Evolutionary conservation across 495 filamentous ascomycete genomes (phyloP).

Genomic region (Xylaria intraflava): DNA sequence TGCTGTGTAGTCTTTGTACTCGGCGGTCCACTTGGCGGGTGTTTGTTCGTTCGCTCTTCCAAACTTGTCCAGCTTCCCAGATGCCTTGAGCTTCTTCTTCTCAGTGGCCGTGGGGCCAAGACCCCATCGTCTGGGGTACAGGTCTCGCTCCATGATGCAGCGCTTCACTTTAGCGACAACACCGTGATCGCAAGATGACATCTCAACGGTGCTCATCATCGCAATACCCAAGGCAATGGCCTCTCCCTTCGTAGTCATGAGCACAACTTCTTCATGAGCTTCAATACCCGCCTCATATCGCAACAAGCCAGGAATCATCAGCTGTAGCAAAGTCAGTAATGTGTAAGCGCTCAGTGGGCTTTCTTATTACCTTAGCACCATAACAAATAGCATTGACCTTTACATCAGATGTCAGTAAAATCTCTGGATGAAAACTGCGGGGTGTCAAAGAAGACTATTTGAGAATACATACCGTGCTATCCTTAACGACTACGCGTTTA

Average conservation of each 20-base stretch:
- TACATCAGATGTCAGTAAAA: constrained; percentile 19
- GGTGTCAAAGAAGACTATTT: background rate
- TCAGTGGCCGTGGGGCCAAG: constrained; percentile 81
- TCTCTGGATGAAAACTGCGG: background rate
- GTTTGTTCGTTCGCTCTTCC: constrained; percentile 87
- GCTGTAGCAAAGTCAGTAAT: background rate
- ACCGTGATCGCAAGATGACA: constrained; percentile 89
- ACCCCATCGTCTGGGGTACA: constrained; percentile 94
- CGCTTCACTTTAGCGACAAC: constrained; percentile 97
- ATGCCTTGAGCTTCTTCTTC: constrained; percentile 99
- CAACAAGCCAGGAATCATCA: constrained; percentile 82
- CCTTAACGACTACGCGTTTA: constrained; percentile 96
- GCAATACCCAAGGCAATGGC: constrained; percentile 93
- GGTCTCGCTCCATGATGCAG: constrained; percentile 97
- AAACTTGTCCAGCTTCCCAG: constrained; percentile 95
- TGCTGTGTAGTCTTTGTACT: constrained; percentile 77
- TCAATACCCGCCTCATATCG: constrained; percentile 85
- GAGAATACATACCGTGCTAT: constrained; percentile 48
- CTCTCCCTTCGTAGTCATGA: constrained; percentile 98
- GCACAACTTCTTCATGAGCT: constrained; percentile 82
- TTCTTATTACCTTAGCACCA: constrained; percentile 74
- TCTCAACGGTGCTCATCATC: constrained; percentile 89
- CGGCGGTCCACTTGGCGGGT: constrained; percentile 79
- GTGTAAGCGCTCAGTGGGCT: background rate
- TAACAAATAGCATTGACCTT: constrained; percentile 87